These are phyloP conservation scores for Curvularia hawaiiensis DNA, from an alignment of 2,329 filamentous ascomycete species.

Conservation along the genomic window DNA sequence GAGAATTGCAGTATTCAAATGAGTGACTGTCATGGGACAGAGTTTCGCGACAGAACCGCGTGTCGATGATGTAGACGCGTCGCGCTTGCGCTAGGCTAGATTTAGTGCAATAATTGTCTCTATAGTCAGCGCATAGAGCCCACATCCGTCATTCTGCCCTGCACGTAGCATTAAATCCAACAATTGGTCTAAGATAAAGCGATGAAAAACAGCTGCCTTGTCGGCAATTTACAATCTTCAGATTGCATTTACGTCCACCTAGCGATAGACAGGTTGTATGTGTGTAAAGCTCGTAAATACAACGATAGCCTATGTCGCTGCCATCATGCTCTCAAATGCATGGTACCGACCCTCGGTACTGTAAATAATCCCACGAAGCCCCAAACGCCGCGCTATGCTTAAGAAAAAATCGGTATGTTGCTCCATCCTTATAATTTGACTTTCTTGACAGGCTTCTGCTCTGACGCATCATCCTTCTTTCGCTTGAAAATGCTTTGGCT, in stretches of 20 bases:
- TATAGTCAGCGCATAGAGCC: background rate
- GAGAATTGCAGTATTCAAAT: background rate
- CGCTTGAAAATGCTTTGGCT: slow-evolving; percentile 47
- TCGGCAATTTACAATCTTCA: background rate
- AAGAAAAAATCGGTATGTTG: background rate
- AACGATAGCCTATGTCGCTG: background rate
- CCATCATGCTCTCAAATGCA: background rate
- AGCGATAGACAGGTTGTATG: background rate
- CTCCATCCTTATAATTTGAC: slow-evolving; percentile 32
- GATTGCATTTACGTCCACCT: background rate
- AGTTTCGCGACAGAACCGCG: slow-evolving; percentile 8
- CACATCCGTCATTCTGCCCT: background rate
- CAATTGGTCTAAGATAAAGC: background rate
- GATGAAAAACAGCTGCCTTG: background rate
- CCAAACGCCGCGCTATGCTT: slow-evolving; percentile 34
- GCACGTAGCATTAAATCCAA: background rate
- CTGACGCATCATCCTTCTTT: slow-evolving; percentile 32
- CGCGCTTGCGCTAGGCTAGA: slow-evolving; percentile 8
- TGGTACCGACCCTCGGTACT: background rate
- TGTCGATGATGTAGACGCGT: slow-evolving; percentile 18
- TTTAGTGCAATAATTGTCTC: background rate
- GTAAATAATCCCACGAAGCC: background rate
- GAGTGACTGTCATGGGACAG: background rate
- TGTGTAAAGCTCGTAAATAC: background rate
- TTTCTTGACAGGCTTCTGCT: slow-evolving; percentile 42